Percentiles rank a stretch among this genome's conserved stretches.
Evolutionary conservation across 2,329 filamentous ascomycete species (phyloP).

Genomic region (Epichloe elymi): DNA sequence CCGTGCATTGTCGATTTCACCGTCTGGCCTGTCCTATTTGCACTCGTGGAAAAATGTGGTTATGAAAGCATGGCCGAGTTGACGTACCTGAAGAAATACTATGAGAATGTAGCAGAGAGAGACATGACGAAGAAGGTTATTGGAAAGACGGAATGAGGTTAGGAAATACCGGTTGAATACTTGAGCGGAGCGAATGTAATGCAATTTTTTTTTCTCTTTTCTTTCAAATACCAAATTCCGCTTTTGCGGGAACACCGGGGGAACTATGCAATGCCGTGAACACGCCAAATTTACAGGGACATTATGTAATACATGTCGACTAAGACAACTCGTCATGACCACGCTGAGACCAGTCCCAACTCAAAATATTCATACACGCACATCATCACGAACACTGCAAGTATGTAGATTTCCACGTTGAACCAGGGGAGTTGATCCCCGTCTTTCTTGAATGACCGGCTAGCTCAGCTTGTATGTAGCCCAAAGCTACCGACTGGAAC

Average conservation of each 20-base stretch:
- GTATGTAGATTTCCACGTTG: not conserved
- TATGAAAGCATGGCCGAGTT: conserved; percentile 18
- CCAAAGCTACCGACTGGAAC: too few relatives aligned
- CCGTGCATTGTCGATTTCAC: conserved; percentile 34
- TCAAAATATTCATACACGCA: too few relatives aligned
- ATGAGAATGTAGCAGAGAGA: conserved; percentile 15
- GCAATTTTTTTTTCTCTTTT: not conserved
- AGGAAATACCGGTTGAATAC: not conserved
- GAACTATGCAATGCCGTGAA: too few relatives aligned
- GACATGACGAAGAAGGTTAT: conserved; percentile 14
- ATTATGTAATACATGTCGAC: too few relatives aligned
- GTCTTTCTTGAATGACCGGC: not conserved
- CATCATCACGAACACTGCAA: not conserved
- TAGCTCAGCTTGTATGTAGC: too few relatives aligned
- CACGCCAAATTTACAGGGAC: too few relatives aligned
- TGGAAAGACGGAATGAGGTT: conserved; percentile 2
- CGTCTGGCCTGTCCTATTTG: conserved; percentile 41
- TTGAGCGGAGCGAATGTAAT: not conserved
- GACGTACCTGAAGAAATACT: conserved; percentile 24
- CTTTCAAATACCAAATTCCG: too few relatives aligned
- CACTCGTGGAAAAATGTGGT: conserved; percentile 25
- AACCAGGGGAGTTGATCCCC: conserved; percentile 7
- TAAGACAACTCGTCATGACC: too few relatives aligned
- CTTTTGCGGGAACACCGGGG: too few relatives aligned
- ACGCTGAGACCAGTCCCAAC: too few relatives aligned